Percentiles rank a stretch among this genome's conserved stretches.
Conservation (phyloP, 805 yeast genomes). For the Cyberlindnera euphorbiae region DNA sequence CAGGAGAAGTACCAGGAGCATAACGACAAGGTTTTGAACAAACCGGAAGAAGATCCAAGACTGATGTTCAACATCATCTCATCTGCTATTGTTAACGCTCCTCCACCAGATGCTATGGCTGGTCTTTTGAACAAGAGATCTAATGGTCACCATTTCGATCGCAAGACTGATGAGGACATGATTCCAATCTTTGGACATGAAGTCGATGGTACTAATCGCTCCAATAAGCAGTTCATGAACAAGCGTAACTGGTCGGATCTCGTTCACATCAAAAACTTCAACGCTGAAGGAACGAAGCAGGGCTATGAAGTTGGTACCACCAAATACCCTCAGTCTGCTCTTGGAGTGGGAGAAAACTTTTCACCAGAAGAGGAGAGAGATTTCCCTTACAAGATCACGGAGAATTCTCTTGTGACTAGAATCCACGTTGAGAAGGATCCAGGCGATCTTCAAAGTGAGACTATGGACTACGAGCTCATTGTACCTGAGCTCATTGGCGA, state of each 20-base stretch:
- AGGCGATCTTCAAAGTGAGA: conserved; percentile 40
- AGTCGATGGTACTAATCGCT: conserved; percentile 45
- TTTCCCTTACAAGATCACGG: conserved; percentile 49
- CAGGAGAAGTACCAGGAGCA: conserved; percentile 31
- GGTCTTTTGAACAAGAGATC: conserved; percentile 62
- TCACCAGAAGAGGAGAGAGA: conserved; percentile 28
- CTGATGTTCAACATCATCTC: conserved; percentile 79
- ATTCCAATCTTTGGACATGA: conserved; percentile 65
- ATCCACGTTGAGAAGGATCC: conserved; percentile 69
- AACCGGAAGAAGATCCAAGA: conserved; percentile 68
- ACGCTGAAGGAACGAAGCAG: conserved; percentile 11
- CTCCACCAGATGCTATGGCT: conserved; percentile 90
- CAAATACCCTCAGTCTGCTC: conserved; percentile 41
- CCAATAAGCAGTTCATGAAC: conserved; percentile 53
- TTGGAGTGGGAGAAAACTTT: conserved; percentile 9
- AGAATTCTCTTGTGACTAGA: conserved; percentile 58
- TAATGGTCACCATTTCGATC: conserved; percentile 58
- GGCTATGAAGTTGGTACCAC: conserved; percentile 27
- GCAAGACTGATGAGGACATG: conserved; percentile 69
- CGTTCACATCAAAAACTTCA: conserved; percentile 42
- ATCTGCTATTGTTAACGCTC: conserved; percentile 87
- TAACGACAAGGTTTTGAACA: conserved; percentile 35
- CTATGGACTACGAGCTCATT: conserved; percentile 62
- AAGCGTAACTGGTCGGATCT: conserved; percentile 72
- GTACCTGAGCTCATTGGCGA: conserved; percentile 52